Conservation (phyloP, 129 eudicot species). For the Mikania micrantha region DNA sequence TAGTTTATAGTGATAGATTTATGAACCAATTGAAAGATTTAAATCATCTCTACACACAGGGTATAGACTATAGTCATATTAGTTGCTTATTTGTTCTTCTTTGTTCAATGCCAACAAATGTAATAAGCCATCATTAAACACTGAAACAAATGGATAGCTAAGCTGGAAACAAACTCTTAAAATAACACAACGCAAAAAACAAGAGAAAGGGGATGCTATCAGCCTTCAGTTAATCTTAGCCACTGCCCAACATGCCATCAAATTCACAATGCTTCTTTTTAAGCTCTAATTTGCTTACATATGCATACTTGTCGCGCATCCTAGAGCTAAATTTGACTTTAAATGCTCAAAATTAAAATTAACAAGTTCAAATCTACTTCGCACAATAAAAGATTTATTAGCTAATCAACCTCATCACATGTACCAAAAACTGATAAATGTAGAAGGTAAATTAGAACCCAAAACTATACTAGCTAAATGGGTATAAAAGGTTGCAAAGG, state of each 20-base stretch:
- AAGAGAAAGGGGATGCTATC: not conserved
- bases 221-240: too few relatives aligned
- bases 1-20: not conserved
- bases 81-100: not conserved
- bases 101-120: not conserved
- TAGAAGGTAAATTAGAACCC: not conserved
- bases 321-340: not conserved
- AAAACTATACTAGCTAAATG: not conserved
- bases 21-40: not conserved
- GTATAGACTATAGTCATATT: not conserved
- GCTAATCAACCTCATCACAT: too few relatives aligned
- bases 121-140: not conserved
- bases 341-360: not conserved
- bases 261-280: too few relatives aligned
- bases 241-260: too few relatives aligned
- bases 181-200: not conserved
- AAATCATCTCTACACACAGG: too few relatives aligned
- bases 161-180: not conserved
- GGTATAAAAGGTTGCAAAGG: not conserved
- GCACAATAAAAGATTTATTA: too few relatives aligned
- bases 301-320: not conserved
- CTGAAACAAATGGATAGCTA: not conserved
- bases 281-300: not conserved
- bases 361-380: not conserved
- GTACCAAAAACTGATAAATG: not conserved